These are phyloP conservation scores for Pilaira anomala DNA, from an alignment of 192 early-diverging fungal species.

Conservation along the genomic window DNA sequence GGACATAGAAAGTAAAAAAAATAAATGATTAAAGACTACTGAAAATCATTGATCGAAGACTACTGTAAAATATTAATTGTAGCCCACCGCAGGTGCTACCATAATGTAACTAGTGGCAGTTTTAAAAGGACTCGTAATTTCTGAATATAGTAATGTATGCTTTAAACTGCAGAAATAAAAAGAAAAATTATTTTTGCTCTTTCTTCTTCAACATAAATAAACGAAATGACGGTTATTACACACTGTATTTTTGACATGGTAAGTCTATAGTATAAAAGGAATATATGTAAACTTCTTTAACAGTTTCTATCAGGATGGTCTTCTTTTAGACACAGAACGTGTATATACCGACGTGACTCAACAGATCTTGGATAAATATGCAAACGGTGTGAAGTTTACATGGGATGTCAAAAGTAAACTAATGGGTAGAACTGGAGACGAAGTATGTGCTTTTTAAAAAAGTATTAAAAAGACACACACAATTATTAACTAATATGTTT, in stretches of 20 bases:
- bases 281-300: neutral
- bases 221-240: slow-evolving; percentile 42
- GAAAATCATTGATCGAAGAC: too few relatives aligned
- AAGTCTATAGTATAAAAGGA: neutral
- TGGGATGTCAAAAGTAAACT: slow-evolving; percentile 69
- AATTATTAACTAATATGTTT: neutral
- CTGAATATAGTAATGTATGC: too few relatives aligned
- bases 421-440: slow-evolving; percentile 64
- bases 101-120: too few relatives aligned
- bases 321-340: slow-evolving; percentile 82
- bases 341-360: slow-evolving; percentile 87
- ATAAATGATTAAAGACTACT: too few relatives aligned
- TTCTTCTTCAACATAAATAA: neutral
- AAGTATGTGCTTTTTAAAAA: slow-evolving; percentile 32
- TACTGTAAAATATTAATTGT: too few relatives aligned
- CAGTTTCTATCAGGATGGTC: slow-evolving; percentile 50
- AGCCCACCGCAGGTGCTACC: too few relatives aligned
- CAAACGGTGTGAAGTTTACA: slow-evolving; percentile 52
- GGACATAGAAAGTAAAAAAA: too few relatives aligned
- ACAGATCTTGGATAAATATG: slow-evolving; percentile 74
- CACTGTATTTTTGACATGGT: slow-evolving; percentile 79
- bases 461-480: neutral
- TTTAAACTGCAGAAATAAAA: too few relatives aligned
- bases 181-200: too few relatives aligned
- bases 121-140: too few relatives aligned